phyloP scores from a whole-genome alignment of 2,329 filamentous ascomycete species.

The Cladosporium sp. region DNA sequence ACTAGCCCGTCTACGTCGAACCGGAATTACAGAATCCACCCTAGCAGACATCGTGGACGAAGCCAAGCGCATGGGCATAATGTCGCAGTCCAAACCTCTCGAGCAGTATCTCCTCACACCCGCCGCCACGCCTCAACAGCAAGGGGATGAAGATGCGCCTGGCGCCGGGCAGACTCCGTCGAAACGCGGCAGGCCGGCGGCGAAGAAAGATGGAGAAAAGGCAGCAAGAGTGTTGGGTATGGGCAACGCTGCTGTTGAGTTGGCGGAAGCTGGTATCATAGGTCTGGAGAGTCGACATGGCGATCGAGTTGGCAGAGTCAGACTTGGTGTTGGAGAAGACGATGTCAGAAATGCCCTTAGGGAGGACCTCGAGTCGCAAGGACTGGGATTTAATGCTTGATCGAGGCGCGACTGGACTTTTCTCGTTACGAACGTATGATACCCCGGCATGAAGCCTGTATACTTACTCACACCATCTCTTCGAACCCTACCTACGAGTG shows the following conservation, averaged over 20 bases:
- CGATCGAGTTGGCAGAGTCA: conserved; percentile 83
- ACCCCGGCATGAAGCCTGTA: conserved; percentile 4
- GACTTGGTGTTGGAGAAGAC: conserved; percentile 84
- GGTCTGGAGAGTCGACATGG: conserved; percentile 76
- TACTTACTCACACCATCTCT: neutral
- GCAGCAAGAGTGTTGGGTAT: conserved; percentile 60
- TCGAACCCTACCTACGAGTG: conserved; percentile 3
- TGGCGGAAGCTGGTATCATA: conserved; percentile 85
- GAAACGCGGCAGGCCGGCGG: conserved; percentile 37
- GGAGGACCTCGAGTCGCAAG: conserved; percentile 84
- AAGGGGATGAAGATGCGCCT: conserved; percentile 31
- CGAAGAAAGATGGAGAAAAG: conserved; percentile 36
- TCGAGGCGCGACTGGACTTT: neutral
- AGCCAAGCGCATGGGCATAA: conserved; percentile 66
- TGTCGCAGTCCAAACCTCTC: conserved; percentile 63
- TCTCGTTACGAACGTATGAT: conserved; percentile 8
- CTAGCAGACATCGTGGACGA: conserved; percentile 90
- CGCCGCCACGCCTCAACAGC: conserved; percentile 35
- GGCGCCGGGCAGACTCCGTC: conserved; percentile 37
- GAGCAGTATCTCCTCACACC: conserved; percentile 60
- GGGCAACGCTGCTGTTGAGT: conserved; percentile 73
- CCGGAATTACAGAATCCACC: conserved; percentile 82
- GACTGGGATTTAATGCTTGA: conserved; percentile 62
- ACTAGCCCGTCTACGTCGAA: conserved; percentile 74
- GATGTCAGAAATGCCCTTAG: conserved; percentile 85